Evolutionary conservation across 2,329 filamentous ascomycete genomes (phyloP), one percentile per base, ranked within the genome.

Genomic region (Camptophora hylomeconis): DNA sequence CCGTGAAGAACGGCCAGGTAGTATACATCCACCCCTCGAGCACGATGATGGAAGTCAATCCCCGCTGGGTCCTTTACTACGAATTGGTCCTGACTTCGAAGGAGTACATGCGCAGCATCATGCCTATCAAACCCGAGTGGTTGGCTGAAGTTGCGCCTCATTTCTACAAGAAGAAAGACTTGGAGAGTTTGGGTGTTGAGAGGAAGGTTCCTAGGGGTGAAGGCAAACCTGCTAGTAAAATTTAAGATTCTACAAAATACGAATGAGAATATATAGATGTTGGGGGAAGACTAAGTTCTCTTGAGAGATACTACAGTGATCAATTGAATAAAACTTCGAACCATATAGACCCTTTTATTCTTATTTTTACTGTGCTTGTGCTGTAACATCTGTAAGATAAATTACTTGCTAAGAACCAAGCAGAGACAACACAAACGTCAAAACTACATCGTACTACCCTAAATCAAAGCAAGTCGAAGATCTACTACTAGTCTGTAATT

Each of bases 21-120:
- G 84, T 93, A 2, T 87, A 82, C 51, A 69, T 95, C n/a, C 89
- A 98, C 52, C 89, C 89, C 0, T 83, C 75, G 38, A 80, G 74
- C 24, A 82, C 86, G 23, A 57, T 93, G 38, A 80, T 81, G 60
- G 72, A 81, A 35, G 67, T 71, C 1, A 76, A 87, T 39, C 84
- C 86, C 7, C 82, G 81, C 52, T 89, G 80, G 69, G 72, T 93
- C 9, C 71, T 93, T 10, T 98, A 89, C 54, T 82, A 80, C 49
- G 77, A 74, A 30, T 64, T 98, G 12, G 82, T 95, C 5, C 67
- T 95, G 45, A 98, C 89, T 14, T 82, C 77, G 33, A 92, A 92
- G 61, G 87, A 94, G 61, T 98, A 87, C 53, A 92, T 93, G 75
- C 67, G 87, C 14, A 81, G 73, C 45, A 80, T 80, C 34, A 76